A percentile compares a stretch with the other conserved stretches of the same genome.
These are phyloP conservation scores for Dianthus caryophyllus DNA, from an alignment of 148 eudicot genomes.

Conservation along the genomic window DNA sequence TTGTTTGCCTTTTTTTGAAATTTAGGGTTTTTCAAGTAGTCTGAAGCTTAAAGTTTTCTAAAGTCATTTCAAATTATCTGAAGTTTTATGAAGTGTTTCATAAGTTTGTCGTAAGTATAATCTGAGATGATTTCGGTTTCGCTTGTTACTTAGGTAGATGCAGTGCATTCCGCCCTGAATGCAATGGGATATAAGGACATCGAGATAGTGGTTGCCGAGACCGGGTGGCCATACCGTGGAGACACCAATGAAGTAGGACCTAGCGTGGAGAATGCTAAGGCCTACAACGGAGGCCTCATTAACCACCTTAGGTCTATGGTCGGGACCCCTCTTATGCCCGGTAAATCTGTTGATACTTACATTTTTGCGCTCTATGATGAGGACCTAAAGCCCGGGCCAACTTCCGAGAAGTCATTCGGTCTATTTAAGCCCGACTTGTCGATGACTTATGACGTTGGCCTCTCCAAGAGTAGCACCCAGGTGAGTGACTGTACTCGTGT, in stretches of 20 bases:
- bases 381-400: slow-evolving; percentile 74
- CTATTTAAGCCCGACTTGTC: slow-evolving; percentile 64
- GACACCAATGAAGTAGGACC: slow-evolving; percentile 73
- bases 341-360: slow-evolving; percentile 75
- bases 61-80: too few relatives aligned
- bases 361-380: slow-evolving; percentile 90
- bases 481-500: slow-evolving; percentile 22
- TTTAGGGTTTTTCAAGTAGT: too few relatives aligned
- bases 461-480: slow-evolving; percentile 43
- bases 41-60: too few relatives aligned
- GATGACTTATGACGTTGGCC: slow-evolving; percentile 56
- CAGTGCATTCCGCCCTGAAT: slow-evolving; percentile 64
- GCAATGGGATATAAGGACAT: slow-evolving; percentile 66
- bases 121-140: neutral
- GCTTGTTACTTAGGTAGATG: slow-evolving; percentile 54
- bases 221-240: slow-evolving; percentile 91
- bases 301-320: slow-evolving; percentile 62
- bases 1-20: too few relatives aligned
- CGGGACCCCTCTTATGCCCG: slow-evolving; percentile 91
- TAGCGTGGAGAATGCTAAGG: slow-evolving; percentile 68
- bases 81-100: too few relatives aligned
- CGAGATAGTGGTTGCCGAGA: slow-evolving; percentile 84
- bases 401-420: slow-evolving; percentile 71
- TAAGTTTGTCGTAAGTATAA: too few relatives aligned
- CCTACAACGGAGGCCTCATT: slow-evolving; percentile 66